Percentiles rank a stretch among this genome's conserved stretches.
These are phyloP conservation scores for Myrmaecium sp. DNA, from an alignment of 2,329 filamentous ascomycete species.

Conservation along the genomic window DNA sequence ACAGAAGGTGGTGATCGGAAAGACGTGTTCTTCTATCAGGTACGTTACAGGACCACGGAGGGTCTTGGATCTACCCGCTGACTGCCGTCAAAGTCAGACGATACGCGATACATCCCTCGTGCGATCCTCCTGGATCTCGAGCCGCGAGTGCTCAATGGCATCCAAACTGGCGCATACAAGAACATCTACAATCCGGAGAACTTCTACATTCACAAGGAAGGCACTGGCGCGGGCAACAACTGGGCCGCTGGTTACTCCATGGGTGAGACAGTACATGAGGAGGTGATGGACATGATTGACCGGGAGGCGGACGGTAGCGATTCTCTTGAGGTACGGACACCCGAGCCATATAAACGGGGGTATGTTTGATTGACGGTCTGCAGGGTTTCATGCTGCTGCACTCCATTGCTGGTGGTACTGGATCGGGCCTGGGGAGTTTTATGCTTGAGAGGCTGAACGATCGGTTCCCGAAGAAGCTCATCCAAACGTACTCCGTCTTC, in stretches of 20 bases:
- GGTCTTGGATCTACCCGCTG: conserved; percentile 2
- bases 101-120: conserved; percentile 92
- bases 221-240: conserved; percentile 89
- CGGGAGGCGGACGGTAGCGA: conserved; percentile 96
- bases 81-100: conserved; percentile 56
- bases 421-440: conserved; percentile 89
- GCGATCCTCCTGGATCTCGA: conserved; percentile 93
- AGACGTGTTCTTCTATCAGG: conserved; percentile 95
- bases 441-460: conserved; percentile 92
- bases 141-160: conserved; percentile 74
- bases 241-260: conserved; percentile 95
- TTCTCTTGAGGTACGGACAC: conserved; percentile 56
- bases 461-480: conserved; percentile 95
- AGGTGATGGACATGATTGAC: conserved; percentile 99
- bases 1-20: conserved; percentile 96
- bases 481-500: conserved; percentile 98
- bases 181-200: conserved; percentile 99
- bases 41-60: too few species aligned
- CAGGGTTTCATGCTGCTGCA: conserved; percentile 97
- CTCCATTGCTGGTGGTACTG: conserved; percentile 92
- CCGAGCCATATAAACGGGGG: conserved; percentile 3
- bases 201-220: conserved; percentile 91
- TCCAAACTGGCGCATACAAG: conserved; percentile 84
- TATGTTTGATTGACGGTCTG: background rate
- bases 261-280: conserved; percentile 80